Percentiles rank a stretch among this genome's conserved stretches.
Evolutionary conservation across 305 asterid species (phyloP).

Genomic region (Ilex paraguariensis): DNA sequence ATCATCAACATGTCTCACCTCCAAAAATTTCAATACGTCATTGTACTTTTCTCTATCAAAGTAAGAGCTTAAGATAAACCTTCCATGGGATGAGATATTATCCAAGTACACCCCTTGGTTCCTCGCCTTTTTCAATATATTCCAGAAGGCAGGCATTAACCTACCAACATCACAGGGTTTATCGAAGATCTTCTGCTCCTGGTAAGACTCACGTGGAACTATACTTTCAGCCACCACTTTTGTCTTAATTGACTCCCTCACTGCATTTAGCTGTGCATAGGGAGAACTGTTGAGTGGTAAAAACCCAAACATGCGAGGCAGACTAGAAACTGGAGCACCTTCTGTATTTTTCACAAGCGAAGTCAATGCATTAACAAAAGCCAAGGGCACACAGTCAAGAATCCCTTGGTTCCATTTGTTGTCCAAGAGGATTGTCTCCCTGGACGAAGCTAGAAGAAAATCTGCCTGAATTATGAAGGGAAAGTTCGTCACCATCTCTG

Average conservation of each 20-base stretch:
- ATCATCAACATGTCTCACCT: slow-evolving; percentile 19
- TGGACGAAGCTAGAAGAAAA: slow-evolving; percentile 33
- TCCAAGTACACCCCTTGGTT: slow-evolving; percentile 26
- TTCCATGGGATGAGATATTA: slow-evolving; percentile 34
- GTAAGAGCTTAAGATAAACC: slow-evolving; percentile 18
- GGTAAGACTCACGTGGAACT: slow-evolving; percentile 30
- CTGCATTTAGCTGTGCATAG: slow-evolving; percentile 21
- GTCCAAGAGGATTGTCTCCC: slow-evolving; percentile 33
- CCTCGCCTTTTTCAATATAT: slow-evolving; percentile 19
- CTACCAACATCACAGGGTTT: slow-evolving; percentile 30
- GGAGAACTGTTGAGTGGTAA: slow-evolving; percentile 25
- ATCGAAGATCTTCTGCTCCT: slow-evolving; percentile 23
- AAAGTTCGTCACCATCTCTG: slow-evolving; percentile 35
- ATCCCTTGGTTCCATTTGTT: slow-evolving; percentile 33
- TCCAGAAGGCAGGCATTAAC: slow-evolving; percentile 28
- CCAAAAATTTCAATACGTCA: slow-evolving; percentile 24
- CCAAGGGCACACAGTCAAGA: slow-evolving; percentile 30
- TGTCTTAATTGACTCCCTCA: slow-evolving; percentile 22
- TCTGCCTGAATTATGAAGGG: slow-evolving; percentile 37
- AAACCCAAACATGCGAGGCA: slow-evolving; percentile 26
- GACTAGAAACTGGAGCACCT: slow-evolving; percentile 23
- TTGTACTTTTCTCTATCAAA: slow-evolving; percentile 17
- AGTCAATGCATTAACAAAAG: slow-evolving; percentile 30
- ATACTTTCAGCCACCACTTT: slow-evolving; percentile 24
- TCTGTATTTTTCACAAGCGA: slow-evolving; percentile 22